A percentile compares a stretch with the other conserved stretches of the same genome.
Conservation (phyloP, 805 yeast genomes). For the Maudiozyma bulderi region DNA sequence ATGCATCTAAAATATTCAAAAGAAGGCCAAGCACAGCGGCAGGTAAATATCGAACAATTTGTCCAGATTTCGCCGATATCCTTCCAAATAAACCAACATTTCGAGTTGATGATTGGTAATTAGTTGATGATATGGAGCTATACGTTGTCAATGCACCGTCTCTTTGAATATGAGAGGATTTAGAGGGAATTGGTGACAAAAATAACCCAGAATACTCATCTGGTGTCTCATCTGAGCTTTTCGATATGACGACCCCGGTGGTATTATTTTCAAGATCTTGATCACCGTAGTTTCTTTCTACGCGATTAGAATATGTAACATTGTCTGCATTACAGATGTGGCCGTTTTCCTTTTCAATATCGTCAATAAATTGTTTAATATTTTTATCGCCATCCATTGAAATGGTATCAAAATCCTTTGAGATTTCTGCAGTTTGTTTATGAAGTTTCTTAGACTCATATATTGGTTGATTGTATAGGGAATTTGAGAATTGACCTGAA, state of each 20-base stretch:
- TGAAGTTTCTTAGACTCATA: slow-evolving; percentile 23
- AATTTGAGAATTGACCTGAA: slow-evolving; percentile 9
- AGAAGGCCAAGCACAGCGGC: slow-evolving; percentile 79
- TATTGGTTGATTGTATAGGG: slow-evolving; percentile 10
- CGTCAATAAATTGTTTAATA: slow-evolving; percentile 9
- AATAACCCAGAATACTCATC: slow-evolving; percentile 7
- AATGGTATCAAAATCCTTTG: slow-evolving; percentile 20
- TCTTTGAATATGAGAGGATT: slow-evolving; percentile 1
- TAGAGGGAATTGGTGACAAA: slow-evolving; percentile 10
- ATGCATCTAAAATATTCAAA: slow-evolving; percentile 81
- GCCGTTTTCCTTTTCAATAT: slow-evolving; percentile 6
- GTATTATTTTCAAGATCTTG: not conserved
- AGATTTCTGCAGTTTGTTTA: slow-evolving; percentile 27
- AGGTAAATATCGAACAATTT: slow-evolving; percentile 37
- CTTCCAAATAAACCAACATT: not conserved
- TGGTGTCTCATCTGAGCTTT: slow-evolving; percentile 2
- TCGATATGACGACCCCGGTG: not conserved
- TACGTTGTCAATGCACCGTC: not conserved
- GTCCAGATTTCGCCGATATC: slow-evolving; percentile 2
- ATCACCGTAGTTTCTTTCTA: not conserved
- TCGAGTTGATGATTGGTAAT: not conserved
- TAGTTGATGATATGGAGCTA: not conserved
- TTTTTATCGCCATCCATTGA: slow-evolving; percentile 12
- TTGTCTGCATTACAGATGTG: not conserved
- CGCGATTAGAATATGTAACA: not conserved